Evolutionary conservation across 2,329 filamentous ascomycete genomes (phyloP), one percentile per base, ranked within the genome.

Genomic region (Trichoderma sp.): DNA sequence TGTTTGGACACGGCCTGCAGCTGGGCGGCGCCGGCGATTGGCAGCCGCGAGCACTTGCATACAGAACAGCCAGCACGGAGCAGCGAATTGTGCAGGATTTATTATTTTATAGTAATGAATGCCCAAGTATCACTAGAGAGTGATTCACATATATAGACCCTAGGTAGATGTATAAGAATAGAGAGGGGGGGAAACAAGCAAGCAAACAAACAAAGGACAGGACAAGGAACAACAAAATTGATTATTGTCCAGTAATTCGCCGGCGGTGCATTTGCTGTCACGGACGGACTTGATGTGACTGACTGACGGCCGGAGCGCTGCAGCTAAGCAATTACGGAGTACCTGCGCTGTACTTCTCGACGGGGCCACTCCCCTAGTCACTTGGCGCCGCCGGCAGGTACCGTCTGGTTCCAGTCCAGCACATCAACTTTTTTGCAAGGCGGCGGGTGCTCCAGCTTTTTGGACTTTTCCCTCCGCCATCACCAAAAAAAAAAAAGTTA

Each of bases 381-480:
- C 65, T 43, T 28, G 30, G 64, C 53, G 30, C 34, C 32, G 53
- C 64, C 64, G 43, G 28, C 67, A 61, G 67, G 67, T 70, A 70
- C 67, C 56, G 28, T 70, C 57, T 53, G 47, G 47, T 53, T 24
- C 57, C 57, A 60, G 30, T 53, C 57, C 57, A 60, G n/a, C 57
- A 60, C 57, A 32, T 60, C 57, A 9, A 60, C 57, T 62, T 70
- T 70, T 61, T 12, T 30, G 56, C 65, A 34, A 63, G 39, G 67
- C 67, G 39, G 56, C 26, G 57, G 47, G 51, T 60, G 65, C 65
- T 39, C 63, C 61, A 58, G 21, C 34, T 26, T 60, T 34, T 61
- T 51, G 53, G 51, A 53, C 56, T 70, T 72, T 72, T 61, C 47
- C 71, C 64, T 70, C 71, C 67, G 32, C 71, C 66, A 70, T 64